Percentiles rank a stretch among this genome's conserved stretches.
Conservation (phyloP, 208 protist genomes). For the Leishmania aethiopica region DNA sequence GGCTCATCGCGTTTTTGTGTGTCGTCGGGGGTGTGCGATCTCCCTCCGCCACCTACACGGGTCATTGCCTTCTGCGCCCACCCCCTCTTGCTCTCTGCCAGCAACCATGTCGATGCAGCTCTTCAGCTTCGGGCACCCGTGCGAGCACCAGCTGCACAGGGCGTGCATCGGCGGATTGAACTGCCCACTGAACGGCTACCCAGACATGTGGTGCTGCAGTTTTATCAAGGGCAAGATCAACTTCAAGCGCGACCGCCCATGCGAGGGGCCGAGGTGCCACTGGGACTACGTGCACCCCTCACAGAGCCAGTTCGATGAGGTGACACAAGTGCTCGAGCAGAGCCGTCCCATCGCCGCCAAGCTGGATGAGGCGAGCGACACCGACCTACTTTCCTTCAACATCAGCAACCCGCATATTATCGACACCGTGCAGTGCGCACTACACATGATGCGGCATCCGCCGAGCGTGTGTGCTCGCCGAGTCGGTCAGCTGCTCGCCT, state of each 20-base stretch:
- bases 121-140: slow-evolving; percentile 90
- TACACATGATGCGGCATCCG: slow-evolving; percentile 87
- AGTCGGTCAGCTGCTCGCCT: slow-evolving; percentile 85
- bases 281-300: slow-evolving; percentile 88
- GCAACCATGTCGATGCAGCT: slow-evolving; percentile 78
- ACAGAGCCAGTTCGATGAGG: slow-evolving; percentile 82
- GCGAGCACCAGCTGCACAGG: slow-evolving; percentile 87
- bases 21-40: too few species aligned
- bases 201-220: slow-evolving; percentile 89
- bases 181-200: slow-evolving; percentile 89
- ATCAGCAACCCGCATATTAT: slow-evolving; percentile 81
- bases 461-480: slow-evolving; percentile 61
- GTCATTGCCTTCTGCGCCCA: neutral
- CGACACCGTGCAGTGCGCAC: slow-evolving; percentile 87
- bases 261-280: slow-evolving; percentile 81
- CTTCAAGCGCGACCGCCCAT: slow-evolving; percentile 92
- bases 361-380: slow-evolving; percentile 79
- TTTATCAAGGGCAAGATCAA: slow-evolving; percentile 93
- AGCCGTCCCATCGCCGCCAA: slow-evolving; percentile 74
- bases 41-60: neutral
- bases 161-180: slow-evolving; percentile 84
- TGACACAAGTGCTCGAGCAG: slow-evolving; percentile 86
- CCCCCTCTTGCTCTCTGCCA: neutral
- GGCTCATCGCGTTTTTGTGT: neutral
- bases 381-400: slow-evolving; percentile 69